Evolutionary conservation across 202 grass and related monocot genomes (phyloP), one percentile per base, ranked within the genome.

Genomic region (Elaeis oleifera): DNA sequence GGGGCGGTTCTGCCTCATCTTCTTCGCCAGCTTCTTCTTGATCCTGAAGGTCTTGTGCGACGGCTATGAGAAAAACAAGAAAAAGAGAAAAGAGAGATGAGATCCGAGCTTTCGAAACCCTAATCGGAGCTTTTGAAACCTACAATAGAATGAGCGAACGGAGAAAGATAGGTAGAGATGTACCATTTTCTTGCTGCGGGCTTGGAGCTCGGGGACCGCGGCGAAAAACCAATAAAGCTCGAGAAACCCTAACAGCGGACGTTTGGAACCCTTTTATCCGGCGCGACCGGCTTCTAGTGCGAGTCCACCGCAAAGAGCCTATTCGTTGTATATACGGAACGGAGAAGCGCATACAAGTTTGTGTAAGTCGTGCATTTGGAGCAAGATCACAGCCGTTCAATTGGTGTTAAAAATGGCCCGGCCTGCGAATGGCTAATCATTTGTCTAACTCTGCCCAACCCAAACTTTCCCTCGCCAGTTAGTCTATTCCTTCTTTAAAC

Each of bases 21-120:
- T 95, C 90, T 95, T 90, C 64, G 86, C 90, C 80, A 90, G 74
- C 83, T 95, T 95, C 83, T 84, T 79, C 83, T 95, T 95, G 80
- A 95, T 90, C 75, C 44, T 74, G 75, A 95, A 95, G 71, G 90
- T 90, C 90, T 95, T 95, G 90, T 90, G 90, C 39, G 90, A 96
- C 66, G 90, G 90, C 90, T 96, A 63, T 25, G 36, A 27, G 16
- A 11, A 56, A 11, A 23, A 44, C 1, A 52, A 55, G 29, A 21
- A 53, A 65, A 52, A 23, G 15, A 52, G 14, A 16, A 77, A 24
- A 5, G 4, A 50, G 8, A 22, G 6, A 56, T 51, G 1, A 55
- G 39, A 68, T 67, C 52, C 19, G 36, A 49, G 27, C 39, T 21
- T 48, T 23, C 18, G 26, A 26, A 23, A 19, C 1, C 9, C 18